Base-by-base conservation (phyloP, 495 filamentous ascomycete species). In the Talaromyces trachyspermus region DNA sequence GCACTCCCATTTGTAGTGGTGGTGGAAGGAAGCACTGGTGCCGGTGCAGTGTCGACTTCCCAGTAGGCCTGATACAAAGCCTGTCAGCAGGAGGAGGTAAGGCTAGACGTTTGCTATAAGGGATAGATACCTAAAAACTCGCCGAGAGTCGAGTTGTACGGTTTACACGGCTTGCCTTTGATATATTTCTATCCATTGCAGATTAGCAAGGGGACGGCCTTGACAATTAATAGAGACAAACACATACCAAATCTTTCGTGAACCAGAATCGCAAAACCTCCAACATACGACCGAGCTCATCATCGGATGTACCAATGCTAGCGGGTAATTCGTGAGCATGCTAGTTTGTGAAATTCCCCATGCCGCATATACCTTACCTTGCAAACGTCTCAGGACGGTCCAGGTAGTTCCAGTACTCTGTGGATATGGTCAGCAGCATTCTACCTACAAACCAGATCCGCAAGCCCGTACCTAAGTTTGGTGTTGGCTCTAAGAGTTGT, bases 391-490 rank as follows among this genome's bases (percentile, higher is more conserved):
- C 94, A 5, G 92, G 92, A 52, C 88, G 80, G 63, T 98, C 92
- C 60, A 98, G 74, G 58, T 98, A 98, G 54, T 92, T 89, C 92
- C 92, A 98, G 67, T 98, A 98, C 71, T 98, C 92, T 85, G 48
- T 25, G 22, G 32, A 38, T 44, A 22, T 24, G 25, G 48, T 46
- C 30, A 41, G 47, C 43, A 48, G 51, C 59, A 41, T 55, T 57
- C 37, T 9, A 24, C 35, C 26, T 14, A 23, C 20, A 32, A 10
- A 33, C 26, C 25, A 29, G 27, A 26, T 0, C 18, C 11, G 22
- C 8, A 10, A 30, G 2, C 19, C 48, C 73, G 50, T 72, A 84
- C 81, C 81, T 51, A 98, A 72, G 58, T 98, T 98, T 20, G 92
- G 92, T 3, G 85, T 89, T 14, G 92, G 92, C 61, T 98, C 92